Conservation (phyloP, 768 basidiomycete genomes). For the Phylloporus scabripes region DNA sequence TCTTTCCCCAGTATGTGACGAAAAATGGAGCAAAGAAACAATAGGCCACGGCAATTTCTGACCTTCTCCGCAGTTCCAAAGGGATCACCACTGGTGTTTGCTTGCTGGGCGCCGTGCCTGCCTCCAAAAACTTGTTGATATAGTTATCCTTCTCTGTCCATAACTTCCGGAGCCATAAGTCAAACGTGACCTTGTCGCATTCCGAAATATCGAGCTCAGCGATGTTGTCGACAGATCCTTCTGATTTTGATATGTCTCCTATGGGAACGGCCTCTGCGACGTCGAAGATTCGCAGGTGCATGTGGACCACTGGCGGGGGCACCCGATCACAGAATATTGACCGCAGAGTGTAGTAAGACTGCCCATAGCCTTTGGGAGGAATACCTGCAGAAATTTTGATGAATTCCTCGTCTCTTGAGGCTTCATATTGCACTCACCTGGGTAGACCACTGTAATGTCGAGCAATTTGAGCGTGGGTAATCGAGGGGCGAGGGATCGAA, state of each 20-base stretch:
- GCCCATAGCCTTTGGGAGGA: constrained; percentile 75
- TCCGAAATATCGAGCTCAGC: constrained; percentile 49
- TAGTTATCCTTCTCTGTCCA: constrained; percentile 85
- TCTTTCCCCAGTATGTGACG: constrained; percentile 45
- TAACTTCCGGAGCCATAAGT: constrained; percentile 71
- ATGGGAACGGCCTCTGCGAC: constrained; percentile 65
- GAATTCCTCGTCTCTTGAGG: neutral
- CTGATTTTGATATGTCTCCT: constrained; percentile 43
- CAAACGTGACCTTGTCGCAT: constrained; percentile 62
- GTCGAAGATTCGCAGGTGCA: constrained; percentile 80
- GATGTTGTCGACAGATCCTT: constrained; percentile 25
- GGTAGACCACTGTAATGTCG: constrained; percentile 91
- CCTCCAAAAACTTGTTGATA: constrained; percentile 61
- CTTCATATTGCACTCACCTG: constrained; percentile 44
- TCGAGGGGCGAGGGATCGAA: constrained; percentile 74
- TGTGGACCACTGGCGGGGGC: constrained; percentile 79
- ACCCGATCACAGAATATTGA: constrained; percentile 81
- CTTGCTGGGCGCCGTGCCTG: constrained; percentile 39
- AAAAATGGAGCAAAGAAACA: constrained; percentile 62
- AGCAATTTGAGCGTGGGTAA: constrained; percentile 73
- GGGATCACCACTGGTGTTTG: constrained; percentile 48
- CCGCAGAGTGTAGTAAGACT: constrained; percentile 82
- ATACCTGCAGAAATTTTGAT: constrained; percentile 45
- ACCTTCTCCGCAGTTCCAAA: constrained; percentile 45
- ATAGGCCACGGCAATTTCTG: constrained; percentile 63